Evolutionary conservation across 495 filamentous ascomycete species (phyloP).

Genomic region (Aeminium ludgeri): DNA sequence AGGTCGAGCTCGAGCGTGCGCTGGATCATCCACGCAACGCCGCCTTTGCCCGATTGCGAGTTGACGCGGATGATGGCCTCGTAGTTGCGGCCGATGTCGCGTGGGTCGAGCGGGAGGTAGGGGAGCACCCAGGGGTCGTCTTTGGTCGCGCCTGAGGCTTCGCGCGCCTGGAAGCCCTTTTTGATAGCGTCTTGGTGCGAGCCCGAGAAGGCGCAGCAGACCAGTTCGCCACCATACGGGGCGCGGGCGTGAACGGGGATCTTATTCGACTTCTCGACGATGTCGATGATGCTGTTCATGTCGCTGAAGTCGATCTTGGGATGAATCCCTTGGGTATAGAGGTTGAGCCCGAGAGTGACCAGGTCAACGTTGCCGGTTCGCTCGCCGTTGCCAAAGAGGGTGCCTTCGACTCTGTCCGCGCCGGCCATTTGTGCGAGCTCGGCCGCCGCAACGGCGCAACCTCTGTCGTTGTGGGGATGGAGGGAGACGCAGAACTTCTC

Average conservation of each 20-base stretch:
- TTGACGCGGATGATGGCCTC: conserved; percentile 97
- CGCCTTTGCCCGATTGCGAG: conserved; percentile 88
- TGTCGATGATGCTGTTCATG: conserved; percentile 69
- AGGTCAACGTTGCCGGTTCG: conserved; percentile 92
- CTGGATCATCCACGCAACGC: conserved; percentile 86
- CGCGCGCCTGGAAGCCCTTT: conserved; percentile 72
- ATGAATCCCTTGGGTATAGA: conserved; percentile 87
- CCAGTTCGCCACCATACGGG: conserved; percentile 79
- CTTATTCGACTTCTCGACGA: conserved; percentile 85
- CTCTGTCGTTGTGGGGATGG: conserved; percentile 90
- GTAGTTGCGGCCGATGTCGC: conserved; percentile 89
- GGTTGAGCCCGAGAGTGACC: conserved; percentile 84
- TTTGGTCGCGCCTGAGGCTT: conserved; percentile 38
- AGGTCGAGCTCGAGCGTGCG: conserved; percentile 79
- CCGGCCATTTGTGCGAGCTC: conserved; percentile 97
- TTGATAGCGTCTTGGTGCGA: conserved; percentile 97
- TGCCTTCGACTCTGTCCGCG: conserved; percentile 86
- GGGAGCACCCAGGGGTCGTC: conserved; percentile 58
- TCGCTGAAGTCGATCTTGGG: conserved; percentile 83
- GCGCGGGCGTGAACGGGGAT: conserved; percentile 80
- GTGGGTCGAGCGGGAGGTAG: conserved; percentile 83
- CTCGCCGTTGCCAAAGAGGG: conserved; percentile 91
- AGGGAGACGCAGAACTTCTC: conserved; percentile 69
- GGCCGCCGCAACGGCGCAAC: conserved; percentile 74
- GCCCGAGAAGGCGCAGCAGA: conserved; percentile 77